Evolutionary conservation across 1,139 yeast species (phyloP).

Genomic region (Protomyces lactucae-debilis): DNA sequence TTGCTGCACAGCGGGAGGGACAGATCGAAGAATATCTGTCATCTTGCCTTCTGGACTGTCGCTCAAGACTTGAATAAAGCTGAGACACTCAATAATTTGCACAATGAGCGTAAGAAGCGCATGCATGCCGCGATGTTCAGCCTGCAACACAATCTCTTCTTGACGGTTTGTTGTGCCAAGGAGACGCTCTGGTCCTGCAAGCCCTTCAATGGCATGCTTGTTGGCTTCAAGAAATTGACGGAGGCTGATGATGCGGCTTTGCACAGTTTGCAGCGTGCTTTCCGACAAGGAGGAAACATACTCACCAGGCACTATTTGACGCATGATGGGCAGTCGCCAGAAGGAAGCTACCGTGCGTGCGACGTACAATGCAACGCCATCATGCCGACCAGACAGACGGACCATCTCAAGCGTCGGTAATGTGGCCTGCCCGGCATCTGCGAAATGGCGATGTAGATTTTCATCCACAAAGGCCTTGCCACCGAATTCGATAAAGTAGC

Average conservation of each 20-base stretch:
- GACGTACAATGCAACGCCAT: slow-evolving; percentile 77
- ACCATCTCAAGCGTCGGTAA: slow-evolving; percentile 56
- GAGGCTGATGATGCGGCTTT: slow-evolving; percentile 32
- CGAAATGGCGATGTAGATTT: slow-evolving; percentile 34
- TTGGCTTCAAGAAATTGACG: slow-evolving; percentile 41
- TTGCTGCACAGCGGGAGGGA: slow-evolving; percentile 61
- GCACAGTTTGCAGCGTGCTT: slow-evolving; percentile 14
- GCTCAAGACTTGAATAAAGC: slow-evolving; percentile 73
- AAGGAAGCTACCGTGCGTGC: slow-evolving; percentile 70
- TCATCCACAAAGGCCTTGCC: slow-evolving; percentile 45
- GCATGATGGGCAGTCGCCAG: slow-evolving; percentile 73
- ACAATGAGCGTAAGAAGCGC: slow-evolving; percentile 69
- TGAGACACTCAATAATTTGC: slow-evolving; percentile 82
- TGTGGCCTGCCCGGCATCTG: slow-evolving; percentile 18
- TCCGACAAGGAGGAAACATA: slow-evolving; percentile 12
- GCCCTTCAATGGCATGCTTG: slow-evolving; percentile 44
- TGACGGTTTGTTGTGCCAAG: slow-evolving; percentile 32
- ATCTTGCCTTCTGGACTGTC: slow-evolving; percentile 55
- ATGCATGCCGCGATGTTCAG: slow-evolving; percentile 84
- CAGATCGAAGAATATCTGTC: slow-evolving; percentile 65
- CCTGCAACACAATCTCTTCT: slow-evolving; percentile 71
- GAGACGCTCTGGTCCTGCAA: slow-evolving; percentile 39
- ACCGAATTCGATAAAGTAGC: slow-evolving; percentile 48
- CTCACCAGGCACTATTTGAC: slow-evolving; percentile 35
- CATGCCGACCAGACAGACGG: slow-evolving; percentile 81